A percentile compares a stretch with the other conserved stretches of the same genome.
Evolutionary conservation across 176 grass and related monocot genomes (phyloP).

Genomic region (barley (Hordeum vulgare)): DNA sequence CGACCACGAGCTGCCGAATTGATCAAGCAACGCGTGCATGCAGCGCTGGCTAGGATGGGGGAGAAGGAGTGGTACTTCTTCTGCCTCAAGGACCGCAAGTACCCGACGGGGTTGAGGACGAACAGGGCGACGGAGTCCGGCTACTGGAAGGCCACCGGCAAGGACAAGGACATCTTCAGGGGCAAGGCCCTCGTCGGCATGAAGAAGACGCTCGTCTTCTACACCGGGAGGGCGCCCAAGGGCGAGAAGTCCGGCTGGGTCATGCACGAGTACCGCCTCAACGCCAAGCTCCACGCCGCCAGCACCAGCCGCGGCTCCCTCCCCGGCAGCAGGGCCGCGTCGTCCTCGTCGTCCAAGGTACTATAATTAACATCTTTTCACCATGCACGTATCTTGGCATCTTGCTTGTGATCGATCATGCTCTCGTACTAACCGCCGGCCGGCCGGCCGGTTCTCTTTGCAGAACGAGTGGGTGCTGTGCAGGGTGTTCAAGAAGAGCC

Average conservation of each 20-base stretch:
- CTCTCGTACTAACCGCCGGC: neutral
- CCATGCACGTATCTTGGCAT: neutral
- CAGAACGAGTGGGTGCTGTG: slow-evolving; percentile 92
- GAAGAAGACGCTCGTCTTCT: slow-evolving; percentile 99
- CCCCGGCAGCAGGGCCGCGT: neutral
- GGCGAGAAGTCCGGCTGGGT: slow-evolving; percentile 77
- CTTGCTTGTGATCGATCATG: neutral
- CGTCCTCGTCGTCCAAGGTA: slow-evolving; percentile 28
- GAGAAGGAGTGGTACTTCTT: slow-evolving; percentile 96
- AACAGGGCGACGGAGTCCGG: slow-evolving; percentile 70
- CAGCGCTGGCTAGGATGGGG: slow-evolving; percentile 66
- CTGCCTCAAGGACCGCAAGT: slow-evolving; percentile 77
- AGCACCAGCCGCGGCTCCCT: neutral
- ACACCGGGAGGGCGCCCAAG: slow-evolving; percentile 71
- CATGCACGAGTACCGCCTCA: slow-evolving; percentile 81
- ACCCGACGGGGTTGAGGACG: slow-evolving; percentile 69
- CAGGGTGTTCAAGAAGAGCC: slow-evolving; percentile 75
- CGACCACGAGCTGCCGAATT: neutral
- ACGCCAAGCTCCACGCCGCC: slow-evolving; percentile 36
- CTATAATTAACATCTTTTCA: too few species aligned
- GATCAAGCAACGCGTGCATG: neutral
- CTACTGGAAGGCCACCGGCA: slow-evolving; percentile 90
- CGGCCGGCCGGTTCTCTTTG: neutral
- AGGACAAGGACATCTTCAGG: slow-evolving; percentile 61
- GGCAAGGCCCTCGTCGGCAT: slow-evolving; percentile 61